Percentiles rank a stretch among this genome's conserved stretches.
Conservation (phyloP, 2,329 filamentous ascomycete genomes). For the Penicillium sp. region DNA sequence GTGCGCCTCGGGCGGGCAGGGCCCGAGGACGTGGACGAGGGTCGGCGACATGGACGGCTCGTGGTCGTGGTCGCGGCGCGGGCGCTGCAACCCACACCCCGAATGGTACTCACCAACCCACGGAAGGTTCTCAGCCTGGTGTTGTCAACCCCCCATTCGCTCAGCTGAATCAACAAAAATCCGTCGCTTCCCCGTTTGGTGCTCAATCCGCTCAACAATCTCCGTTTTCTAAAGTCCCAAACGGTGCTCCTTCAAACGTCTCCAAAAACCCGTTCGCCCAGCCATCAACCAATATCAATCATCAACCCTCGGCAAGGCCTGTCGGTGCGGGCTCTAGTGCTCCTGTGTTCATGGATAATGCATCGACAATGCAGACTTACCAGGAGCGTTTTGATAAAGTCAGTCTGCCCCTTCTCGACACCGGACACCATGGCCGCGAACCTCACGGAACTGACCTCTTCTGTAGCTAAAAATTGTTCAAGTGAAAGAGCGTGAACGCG, state of each 20-base stretch:
- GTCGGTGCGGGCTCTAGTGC: conserved; percentile 8
- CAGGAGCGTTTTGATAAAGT: conserved; percentile 41
- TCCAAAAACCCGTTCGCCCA: conserved; percentile 14
- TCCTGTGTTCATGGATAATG: conserved; percentile 25
- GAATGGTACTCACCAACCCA: neutral
- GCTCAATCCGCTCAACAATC: conserved; percentile 18
- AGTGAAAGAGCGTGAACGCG: conserved; percentile 50
- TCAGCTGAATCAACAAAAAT: conserved; percentile 24
- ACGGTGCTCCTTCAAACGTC: conserved; percentile 15
- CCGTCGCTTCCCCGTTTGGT: conserved; percentile 16
- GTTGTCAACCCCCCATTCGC: conserved; percentile 27
- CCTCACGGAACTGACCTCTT: conserved; percentile 2
- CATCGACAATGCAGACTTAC: conserved; percentile 26
- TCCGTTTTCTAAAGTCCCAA: conserved; percentile 22
- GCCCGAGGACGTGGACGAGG: conserved; percentile 27
- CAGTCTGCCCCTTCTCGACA: conserved; percentile 8
- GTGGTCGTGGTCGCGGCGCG: conserved; percentile 20
- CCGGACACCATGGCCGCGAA: neutral
- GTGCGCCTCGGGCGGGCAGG: conserved; percentile 16
- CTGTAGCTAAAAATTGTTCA: conserved; percentile 51
- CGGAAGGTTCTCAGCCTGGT: neutral
- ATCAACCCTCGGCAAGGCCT: conserved; percentile 12
- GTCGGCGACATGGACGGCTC: conserved; percentile 5
- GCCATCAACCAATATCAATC: neutral
- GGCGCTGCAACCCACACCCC: conserved; percentile 16